Evolutionary conservation across 2,329 filamentous ascomycete species (phyloP).

Genomic region (Penicillium brevicompactum): DNA sequence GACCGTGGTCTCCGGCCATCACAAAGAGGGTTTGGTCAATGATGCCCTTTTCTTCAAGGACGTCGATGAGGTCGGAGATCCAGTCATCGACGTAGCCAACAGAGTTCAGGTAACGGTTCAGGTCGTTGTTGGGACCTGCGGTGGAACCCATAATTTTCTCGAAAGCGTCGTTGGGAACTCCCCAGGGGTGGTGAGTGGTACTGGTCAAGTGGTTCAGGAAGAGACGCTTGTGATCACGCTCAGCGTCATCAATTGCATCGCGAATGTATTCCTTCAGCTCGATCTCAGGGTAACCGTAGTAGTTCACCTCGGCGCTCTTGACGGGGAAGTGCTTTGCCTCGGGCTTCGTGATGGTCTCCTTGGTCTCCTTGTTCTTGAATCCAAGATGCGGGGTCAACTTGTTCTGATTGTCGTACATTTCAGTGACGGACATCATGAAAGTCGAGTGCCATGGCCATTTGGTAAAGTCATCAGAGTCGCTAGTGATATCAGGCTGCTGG

Average conservation of each 20-base stretch:
- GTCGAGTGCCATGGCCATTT: conserved; percentile 37
- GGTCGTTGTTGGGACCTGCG: conserved; percentile 22
- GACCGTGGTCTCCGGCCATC: conserved; percentile 38
- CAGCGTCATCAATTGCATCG: conserved; percentile 35
- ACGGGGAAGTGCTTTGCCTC: conserved; percentile 31
- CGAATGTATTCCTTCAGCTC: conserved; percentile 35
- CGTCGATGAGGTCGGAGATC: conserved; percentile 33
- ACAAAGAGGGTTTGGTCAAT: conserved; percentile 36
- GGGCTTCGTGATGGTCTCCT: conserved; percentile 27
- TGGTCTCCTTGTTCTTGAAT: conserved; percentile 30
- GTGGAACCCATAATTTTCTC: conserved; percentile 25
- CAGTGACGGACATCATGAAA: conserved; percentile 38
- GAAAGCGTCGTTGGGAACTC: conserved; percentile 29
- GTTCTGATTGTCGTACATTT: conserved; percentile 33
- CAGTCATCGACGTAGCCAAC: conserved; percentile 36
- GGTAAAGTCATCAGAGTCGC: conserved; percentile 27
- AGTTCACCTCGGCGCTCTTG: conserved; percentile 29
- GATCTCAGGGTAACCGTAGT: conserved; percentile 37
- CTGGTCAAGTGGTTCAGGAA: conserved; percentile 39
- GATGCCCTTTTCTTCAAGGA: conserved; percentile 34
- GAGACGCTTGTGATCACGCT: conserved; percentile 32
- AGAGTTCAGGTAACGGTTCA: conserved; percentile 35
- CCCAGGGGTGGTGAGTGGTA: conserved; percentile 38
- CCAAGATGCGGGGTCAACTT: conserved; percentile 31
- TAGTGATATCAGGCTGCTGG: conserved; percentile 24